Base-by-base conservation (phyloP, 225 moss, liverwort and hornwort genomes). In the Physcomitrium patens region DNA sequence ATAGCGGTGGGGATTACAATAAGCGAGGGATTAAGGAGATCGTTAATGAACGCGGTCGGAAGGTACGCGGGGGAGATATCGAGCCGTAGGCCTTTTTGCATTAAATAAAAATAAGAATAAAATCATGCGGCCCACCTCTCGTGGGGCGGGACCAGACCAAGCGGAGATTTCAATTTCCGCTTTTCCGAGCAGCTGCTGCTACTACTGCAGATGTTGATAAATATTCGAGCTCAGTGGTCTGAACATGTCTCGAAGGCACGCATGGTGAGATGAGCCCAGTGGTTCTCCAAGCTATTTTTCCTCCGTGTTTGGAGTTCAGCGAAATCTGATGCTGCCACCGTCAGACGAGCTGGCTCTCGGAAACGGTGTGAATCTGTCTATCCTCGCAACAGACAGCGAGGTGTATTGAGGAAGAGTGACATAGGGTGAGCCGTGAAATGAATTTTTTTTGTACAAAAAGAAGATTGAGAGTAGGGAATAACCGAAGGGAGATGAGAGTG, bases 231-330 rank as follows among this genome's bases (percentile, higher is more conserved):
- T 68, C 53, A 57, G 45, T 0, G 31, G 2, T 37, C 14, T 13
- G 68, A 50, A n/a, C 68, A 76, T 63, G 76, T 59, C 63, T 76
- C 31, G 76, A 76, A 69, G 5, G 49, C 76, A 71, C 71, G 62
- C 56, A 37, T 37, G 31, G 31, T 71, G 19, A 53, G 72, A 71
- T 71, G 28, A 10, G 68, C 45, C 68, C 71, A 62, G 76, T 4
- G 51, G 51, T 78, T 57, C 16, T 31, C 59, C 26, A 26, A 42
- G 24, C 70, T 54, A 9, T 61, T 62, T 42, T 75, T 69, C 49
- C 15, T 7, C 49, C 45, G 52, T 60, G 76, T 28, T 55, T 52
- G 52, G 31, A 37, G 31, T 37, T 68, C 63, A 23, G 37, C 60
- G 56, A 15, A 7, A 3, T 12, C 49, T 15, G 55, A n/a, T 56